Base-by-base conservation (phyloP, 164 flowering plant genomes). In the Stephania japonica region DNA sequence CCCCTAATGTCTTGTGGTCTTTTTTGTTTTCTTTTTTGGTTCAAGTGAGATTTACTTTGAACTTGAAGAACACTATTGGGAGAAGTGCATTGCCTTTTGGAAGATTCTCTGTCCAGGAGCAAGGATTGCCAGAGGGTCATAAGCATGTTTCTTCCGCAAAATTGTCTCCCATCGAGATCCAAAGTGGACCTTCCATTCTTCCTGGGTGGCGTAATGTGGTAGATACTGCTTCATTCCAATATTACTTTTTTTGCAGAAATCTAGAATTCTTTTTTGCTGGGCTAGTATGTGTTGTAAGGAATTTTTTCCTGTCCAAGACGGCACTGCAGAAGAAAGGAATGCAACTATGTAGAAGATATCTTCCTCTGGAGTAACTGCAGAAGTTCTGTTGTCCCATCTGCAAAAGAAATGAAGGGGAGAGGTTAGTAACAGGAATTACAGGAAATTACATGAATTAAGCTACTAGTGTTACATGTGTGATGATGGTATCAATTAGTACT, bases 81-180 rank as follows among this genome's bases (percentile, higher is more conserved):
- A 70, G 72, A 81, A 69, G 64, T 82, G 69, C 61, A 47, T 81
- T 70, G 78, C 82, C 80, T 82, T 86, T 69, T 74, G 82, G 83
- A 95, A 95, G 64, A 95, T 91, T 81, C 87, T 86, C 27, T 95
- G 99, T 1, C 97, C 97, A 6, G 99, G 98, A 70, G 91, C 91
- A 73, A 95, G 92, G 47, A 93, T 88, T 47, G 92, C 91, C 69
- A 88, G 74, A 42, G 98, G 98, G 81, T 95, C 99, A 78, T 91
- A 91, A 13, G 76, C 76, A 43, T 74, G 73, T 83, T 95, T 95
- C 71, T 91, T 88, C 81, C 82, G 76, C 43, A 80, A 77, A 61
- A 95, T 86, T 18, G 65, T 77, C 73, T 87, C 86, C 99, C 99
- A 95, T 27, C 65, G 75, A n/a, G 81, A 67, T 19, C 94, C 94